Conservation (phyloP, 1,284 basidiomycete genomes). For the Cryptococcus amylolentus region DNA sequence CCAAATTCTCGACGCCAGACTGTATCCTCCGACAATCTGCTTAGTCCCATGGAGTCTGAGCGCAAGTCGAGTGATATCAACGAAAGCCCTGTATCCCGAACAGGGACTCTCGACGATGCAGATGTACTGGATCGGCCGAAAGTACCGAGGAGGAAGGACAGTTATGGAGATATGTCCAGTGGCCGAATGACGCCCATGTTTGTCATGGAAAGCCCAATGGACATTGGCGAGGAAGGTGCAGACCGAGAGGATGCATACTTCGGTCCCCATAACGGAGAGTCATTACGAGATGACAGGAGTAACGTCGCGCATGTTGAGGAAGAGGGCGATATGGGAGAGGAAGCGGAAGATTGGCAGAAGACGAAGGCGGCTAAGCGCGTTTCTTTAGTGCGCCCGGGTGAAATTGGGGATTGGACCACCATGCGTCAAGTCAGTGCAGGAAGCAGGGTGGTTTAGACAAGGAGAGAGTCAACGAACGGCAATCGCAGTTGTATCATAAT, state of each 20-base stretch:
- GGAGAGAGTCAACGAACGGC: background rate
- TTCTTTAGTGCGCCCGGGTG: conserved; percentile 53
- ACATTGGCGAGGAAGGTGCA: background rate
- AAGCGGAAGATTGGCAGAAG: conserved; percentile 76
- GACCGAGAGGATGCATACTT: background rate
- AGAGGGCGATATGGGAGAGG: conserved; percentile 6
- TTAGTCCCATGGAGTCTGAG: background rate
- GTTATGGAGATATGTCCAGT: background rate
- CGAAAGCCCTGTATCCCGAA: background rate
- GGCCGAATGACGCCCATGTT: conserved; percentile 10
- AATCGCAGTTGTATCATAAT: background rate
- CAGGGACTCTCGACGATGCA: background rate
- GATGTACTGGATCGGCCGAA: background rate
- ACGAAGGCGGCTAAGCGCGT: conserved; percentile 78
- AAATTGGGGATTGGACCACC: conserved; percentile 9
- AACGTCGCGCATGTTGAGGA: conserved; percentile 40
- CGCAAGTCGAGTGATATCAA: background rate
- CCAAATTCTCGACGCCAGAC: background rate
- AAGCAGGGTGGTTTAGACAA: background rate
- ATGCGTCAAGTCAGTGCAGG: conserved; percentile 1
- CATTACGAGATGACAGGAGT: conserved; percentile 43
- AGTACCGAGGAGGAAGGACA: background rate
- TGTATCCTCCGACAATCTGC: background rate
- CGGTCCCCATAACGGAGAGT: background rate
- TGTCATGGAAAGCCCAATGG: conserved; percentile 14